Percentiles rank a stretch among this genome's conserved stretches.
Evolutionary conservation across 192 early-diverging fungal species (phyloP).

Genomic region (Dissophora globulifera): DNA sequence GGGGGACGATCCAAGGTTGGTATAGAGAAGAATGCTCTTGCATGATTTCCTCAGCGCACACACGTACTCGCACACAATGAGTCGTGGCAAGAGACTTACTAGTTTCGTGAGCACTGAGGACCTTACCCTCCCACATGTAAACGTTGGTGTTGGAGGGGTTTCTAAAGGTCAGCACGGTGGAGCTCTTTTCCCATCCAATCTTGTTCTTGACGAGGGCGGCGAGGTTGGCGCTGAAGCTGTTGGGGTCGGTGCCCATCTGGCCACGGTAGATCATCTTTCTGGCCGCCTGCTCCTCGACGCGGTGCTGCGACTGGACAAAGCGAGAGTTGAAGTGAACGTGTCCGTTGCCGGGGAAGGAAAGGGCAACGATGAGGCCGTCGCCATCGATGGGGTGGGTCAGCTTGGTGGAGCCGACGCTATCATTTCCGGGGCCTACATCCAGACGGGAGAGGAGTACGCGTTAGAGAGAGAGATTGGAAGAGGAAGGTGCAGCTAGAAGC

Average conservation of each 20-base stretch:
- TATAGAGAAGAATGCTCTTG: no score
- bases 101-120: constrained; percentile 48
- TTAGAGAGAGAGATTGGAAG: background rate
- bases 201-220: constrained; percentile 31
- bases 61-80: no score
- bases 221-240: constrained; percentile 32
- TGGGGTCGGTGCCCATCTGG: constrained; percentile 49
- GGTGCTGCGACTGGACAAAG: constrained; percentile 44
- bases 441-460: no score
- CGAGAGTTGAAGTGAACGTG: constrained; percentile 51
- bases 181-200: constrained; percentile 36
- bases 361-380: constrained; percentile 34
- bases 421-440: constrained; percentile 43
- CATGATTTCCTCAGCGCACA: no score
- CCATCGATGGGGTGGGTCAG: constrained; percentile 46
- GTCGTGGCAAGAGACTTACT: no score
- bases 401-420: constrained; percentile 26
- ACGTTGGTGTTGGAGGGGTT: constrained; percentile 52
- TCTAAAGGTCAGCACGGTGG: constrained; percentile 43
- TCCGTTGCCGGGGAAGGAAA: constrained; percentile 41
- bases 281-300: constrained; percentile 37
- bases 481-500: background rate
- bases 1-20: no score
- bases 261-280: constrained; percentile 46
- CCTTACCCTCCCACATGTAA: constrained; percentile 53